These are phyloP conservation scores for Triticum dicoccoides DNA, from an alignment of 176 grass and related monocot genomes.

Conservation along the genomic window DNA sequence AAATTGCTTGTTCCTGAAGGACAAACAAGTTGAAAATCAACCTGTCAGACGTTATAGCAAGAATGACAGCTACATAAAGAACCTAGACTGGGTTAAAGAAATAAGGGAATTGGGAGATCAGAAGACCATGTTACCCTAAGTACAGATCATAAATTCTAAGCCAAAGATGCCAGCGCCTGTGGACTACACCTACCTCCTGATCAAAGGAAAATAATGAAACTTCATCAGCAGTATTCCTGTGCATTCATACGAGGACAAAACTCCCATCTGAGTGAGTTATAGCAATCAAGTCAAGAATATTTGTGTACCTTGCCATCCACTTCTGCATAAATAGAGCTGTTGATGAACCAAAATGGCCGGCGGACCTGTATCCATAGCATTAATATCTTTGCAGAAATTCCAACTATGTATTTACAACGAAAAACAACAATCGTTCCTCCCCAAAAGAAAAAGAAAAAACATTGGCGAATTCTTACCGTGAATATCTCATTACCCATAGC, in stretches of 20 bases:
- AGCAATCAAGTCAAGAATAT: slow-evolving; percentile 13
- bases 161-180: slow-evolving; percentile 98
- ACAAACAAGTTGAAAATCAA: slow-evolving; percentile 27
- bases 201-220: slow-evolving; percentile 29
- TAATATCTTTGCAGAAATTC: not conserved
- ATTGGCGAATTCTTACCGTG: slow-evolving; percentile 46
- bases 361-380: slow-evolving; percentile 51
- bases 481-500: slow-evolving; percentile 83
- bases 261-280: not conserved
- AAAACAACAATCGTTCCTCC: not conserved
- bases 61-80: slow-evolving; percentile 15
- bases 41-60: slow-evolving; percentile 23
- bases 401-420: slow-evolving; percentile 15
- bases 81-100: slow-evolving; percentile 1
- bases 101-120: not conserved
- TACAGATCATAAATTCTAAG: slow-evolving; percentile 98
- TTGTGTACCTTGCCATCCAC: slow-evolving; percentile 81
- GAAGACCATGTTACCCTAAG: slow-evolving; percentile 69
- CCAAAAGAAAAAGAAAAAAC: not conserved
- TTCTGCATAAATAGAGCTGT: slow-evolving; percentile 96
- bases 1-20: slow-evolving; percentile 86
- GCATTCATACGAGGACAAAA: slow-evolving; percentile 19
- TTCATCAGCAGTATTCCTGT: slow-evolving; percentile 15
- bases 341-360: slow-evolving; percentile 95
- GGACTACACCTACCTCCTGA: slow-evolving; percentile 91